A percentile compares a stretch with the other conserved stretches of the same genome.
phyloP scores from a whole-genome alignment of 1,284 basidiomycete genomes.

The Fomitopsis betulina region DNA sequence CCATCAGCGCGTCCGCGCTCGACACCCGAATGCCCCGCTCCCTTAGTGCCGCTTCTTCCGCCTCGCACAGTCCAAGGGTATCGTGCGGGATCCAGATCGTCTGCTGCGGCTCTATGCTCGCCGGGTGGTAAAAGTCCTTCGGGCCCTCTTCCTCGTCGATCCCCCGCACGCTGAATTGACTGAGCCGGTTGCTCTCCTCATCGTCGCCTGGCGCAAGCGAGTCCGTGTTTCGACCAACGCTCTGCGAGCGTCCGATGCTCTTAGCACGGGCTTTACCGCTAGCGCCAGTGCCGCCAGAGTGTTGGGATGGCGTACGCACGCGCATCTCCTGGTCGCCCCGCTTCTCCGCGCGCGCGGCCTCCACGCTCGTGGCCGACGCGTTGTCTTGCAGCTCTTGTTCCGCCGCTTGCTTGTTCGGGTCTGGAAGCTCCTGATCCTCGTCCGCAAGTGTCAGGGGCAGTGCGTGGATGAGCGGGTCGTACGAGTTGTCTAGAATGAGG shows the following conservation, averaged over 20 bases:
- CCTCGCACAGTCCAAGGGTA: constrained; percentile 57
- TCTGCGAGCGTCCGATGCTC: constrained; percentile 4
- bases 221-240: not conserved
- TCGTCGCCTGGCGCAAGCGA: not conserved
- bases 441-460: constrained; percentile 80
- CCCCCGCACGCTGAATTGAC: constrained; percentile 6
- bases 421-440: constrained; percentile 42
- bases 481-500: constrained; percentile 63
- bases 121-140: constrained; percentile 75
- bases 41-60: constrained; percentile 57
- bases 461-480: constrained; percentile 56
- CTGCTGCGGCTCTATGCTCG: constrained; percentile 67
- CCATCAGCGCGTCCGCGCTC: constrained; percentile 54
- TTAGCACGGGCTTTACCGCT: not conserved
- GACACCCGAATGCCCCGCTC: constrained; percentile 57
- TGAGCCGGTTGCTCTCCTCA: not conserved
- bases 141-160: constrained; percentile 27
- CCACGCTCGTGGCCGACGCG: constrained; percentile 9
- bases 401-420: constrained; percentile 15
- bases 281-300: not conserved
- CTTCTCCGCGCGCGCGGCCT: constrained; percentile 5
- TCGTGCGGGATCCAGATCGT: constrained; percentile 82
- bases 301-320: constrained; percentile 1
- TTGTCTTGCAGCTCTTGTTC: constrained; percentile 19
- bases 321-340: constrained; percentile 1